Conservation (phyloP, 2,329 filamentous ascomycete species). For the Kalmusia sp. region DNA sequence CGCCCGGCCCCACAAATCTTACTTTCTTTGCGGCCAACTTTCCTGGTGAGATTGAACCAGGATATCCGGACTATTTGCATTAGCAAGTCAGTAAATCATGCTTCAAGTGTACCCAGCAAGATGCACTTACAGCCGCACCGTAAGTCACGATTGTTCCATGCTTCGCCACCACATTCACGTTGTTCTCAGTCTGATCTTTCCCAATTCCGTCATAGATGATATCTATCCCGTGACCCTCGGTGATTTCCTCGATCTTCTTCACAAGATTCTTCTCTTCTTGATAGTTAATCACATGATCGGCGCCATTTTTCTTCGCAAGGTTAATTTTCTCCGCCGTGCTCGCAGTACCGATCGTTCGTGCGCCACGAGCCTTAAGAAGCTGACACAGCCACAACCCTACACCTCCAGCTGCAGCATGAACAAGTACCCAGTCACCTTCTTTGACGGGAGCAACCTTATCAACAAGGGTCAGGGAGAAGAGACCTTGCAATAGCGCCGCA, state of each 20-base stretch:
- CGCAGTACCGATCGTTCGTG: conserved; percentile 80
- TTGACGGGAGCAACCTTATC: conserved; percentile 75
- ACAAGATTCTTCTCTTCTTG: conserved; percentile 54
- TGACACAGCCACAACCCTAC: conserved; percentile 75
- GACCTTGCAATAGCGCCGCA: conserved; percentile 75
- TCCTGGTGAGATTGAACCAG: background rate
- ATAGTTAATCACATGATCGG: conserved; percentile 76
- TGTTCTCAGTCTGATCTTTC: conserved; percentile 62
- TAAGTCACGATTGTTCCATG: background rate
- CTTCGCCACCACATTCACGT: conserved; percentile 67
- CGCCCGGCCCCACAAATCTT: background rate
- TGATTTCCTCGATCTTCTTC: conserved; percentile 60
- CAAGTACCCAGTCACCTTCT: conserved; percentile 79
- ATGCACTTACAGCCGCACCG: background rate
- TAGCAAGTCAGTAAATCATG: background rate
- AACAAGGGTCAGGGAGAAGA: conserved; percentile 81
- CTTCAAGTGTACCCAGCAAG: background rate
- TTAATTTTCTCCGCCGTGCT: conserved; percentile 75
- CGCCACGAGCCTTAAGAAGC: conserved; percentile 74
- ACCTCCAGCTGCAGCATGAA: conserved; percentile 88
- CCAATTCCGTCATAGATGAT: conserved; percentile 88
- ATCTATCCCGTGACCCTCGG: conserved; percentile 72
- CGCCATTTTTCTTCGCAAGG: conserved; percentile 73
- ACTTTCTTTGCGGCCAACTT: background rate
- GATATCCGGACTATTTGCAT: background rate